Percentiles rank a stretch among this genome's conserved stretches.
These are phyloP conservation scores for Quillaja saponaria DNA, from an alignment of 306 rosid species.

Conservation along the genomic window DNA sequence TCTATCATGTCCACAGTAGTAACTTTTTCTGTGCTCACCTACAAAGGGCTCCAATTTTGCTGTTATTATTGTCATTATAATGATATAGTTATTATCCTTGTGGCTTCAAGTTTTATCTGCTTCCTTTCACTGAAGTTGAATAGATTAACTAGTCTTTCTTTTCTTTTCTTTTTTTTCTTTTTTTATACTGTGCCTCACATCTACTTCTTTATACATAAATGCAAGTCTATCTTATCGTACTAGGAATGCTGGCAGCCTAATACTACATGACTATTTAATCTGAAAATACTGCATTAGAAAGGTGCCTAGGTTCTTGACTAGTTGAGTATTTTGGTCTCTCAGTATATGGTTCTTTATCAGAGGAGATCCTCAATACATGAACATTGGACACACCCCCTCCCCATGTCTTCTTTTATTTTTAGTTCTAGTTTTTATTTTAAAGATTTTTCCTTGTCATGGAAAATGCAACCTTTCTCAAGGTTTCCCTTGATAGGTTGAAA, in stretches of 20 bases:
- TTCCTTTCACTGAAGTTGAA: slow-evolving; percentile 9
- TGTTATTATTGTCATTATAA: slow-evolving; percentile 6
- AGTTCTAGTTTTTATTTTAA: too few species aligned
- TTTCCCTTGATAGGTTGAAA: slow-evolving; percentile 58
- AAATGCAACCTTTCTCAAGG: background rate
- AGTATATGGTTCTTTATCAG: background rate
- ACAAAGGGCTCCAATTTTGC: background rate
- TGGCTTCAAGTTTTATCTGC: background rate
- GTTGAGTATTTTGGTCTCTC: slow-evolving; percentile 18
- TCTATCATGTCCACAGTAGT: background rate
- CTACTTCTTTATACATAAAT: background rate
- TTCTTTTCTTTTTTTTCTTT: too few species aligned
- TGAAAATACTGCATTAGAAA: slow-evolving; percentile 8
- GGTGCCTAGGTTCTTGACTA: slow-evolving; percentile 26
- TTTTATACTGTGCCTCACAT: background rate
- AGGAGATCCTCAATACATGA: slow-evolving; percentile 2
- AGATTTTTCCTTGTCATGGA: slow-evolving; percentile 20
- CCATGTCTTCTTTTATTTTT: background rate
- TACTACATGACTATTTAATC: background rate
- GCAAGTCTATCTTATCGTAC: slow-evolving; percentile 1
- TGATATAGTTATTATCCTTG: background rate
- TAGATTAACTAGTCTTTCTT: background rate
- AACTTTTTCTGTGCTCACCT: background rate
- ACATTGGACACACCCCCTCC: background rate
- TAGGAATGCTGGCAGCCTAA: background rate